These are phyloP conservation scores for Sporothrix schenckii DNA, from an alignment of 2,329 filamentous ascomycete genomes.

Conservation along the genomic window DNA sequence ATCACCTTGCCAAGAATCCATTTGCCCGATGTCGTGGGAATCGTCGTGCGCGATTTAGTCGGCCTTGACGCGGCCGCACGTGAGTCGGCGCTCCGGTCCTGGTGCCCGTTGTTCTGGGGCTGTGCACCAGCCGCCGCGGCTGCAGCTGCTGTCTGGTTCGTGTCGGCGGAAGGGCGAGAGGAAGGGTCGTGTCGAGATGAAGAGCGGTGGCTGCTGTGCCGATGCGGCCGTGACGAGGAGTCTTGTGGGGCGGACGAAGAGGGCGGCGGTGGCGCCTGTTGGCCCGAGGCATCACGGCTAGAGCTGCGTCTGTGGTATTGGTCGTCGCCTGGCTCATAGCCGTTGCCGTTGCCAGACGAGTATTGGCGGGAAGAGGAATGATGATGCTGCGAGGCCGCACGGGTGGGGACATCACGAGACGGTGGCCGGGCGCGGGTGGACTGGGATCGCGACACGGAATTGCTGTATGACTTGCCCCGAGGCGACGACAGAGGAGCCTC, in stretches of 20 bases:
- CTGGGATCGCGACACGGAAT: constrained; percentile 42
- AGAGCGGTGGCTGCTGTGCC: constrained; percentile 56
- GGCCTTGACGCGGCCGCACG: constrained; percentile 55
- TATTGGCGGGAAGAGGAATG: constrained; percentile 31
- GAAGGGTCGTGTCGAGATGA: constrained; percentile 37
- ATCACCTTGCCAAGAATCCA: constrained; percentile 97
- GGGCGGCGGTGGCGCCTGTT: not conserved
- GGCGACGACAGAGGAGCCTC: constrained; percentile 42
- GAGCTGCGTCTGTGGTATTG: constrained; percentile 51
- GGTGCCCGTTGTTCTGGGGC: constrained; percentile 22
- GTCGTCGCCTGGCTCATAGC: constrained; percentile 30
- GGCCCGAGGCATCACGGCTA: constrained; percentile 58
- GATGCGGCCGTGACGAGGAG: constrained; percentile 54
- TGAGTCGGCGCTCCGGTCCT: constrained; percentile 49
- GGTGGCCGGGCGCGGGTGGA: constrained; percentile 45
- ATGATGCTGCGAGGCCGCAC: constrained; percentile 39
- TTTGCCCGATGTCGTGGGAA: constrained; percentile 85
- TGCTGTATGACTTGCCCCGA: constrained; percentile 39
- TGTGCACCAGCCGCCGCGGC: constrained; percentile 44
- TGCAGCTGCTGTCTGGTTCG: constrained; percentile 42
- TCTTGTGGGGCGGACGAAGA: constrained; percentile 43
- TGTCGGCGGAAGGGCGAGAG: constrained; percentile 34
- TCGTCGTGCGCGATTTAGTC: constrained; percentile 71
- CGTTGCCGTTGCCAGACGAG: constrained; percentile 28
- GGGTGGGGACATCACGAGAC: constrained; percentile 35